Base-by-base conservation (phyloP, 164 flowering plant genomes). In the Tinospora cordifolia region DNA sequence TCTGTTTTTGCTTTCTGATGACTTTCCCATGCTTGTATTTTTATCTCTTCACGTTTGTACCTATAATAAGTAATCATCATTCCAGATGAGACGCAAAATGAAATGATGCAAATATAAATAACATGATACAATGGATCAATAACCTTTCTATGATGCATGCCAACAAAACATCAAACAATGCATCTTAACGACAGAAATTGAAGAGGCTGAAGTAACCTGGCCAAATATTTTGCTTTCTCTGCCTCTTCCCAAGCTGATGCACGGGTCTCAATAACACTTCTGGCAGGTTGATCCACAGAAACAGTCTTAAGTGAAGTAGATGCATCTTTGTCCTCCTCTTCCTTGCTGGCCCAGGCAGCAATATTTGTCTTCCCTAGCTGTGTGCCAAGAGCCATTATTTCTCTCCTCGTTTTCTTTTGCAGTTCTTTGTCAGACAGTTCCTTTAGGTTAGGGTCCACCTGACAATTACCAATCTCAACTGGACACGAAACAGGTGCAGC, bases 181-280 rank as follows among this genome's bases (percentile, higher is more conserved):
- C n/a, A n/a, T n/a, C n/a, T n/a, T n/a, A n/a, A n/a, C n/a, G n/a
- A n/a, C n/a, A n/a, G n/a, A n/a, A n/a, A n/a, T n/a, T n/a, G n/a
- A n/a, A n/a, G n/a, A 41, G 62, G 44, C 10, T 68, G 63, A 69
- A 62, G n/a, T 71, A 70, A 92, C 96, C 94, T 92, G 71, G 98
- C 94, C 76, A 76, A 78, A 70, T 85, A 87, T 78, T 90, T 92
- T 76, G 96, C 85, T 78, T 85, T 88, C 79, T 92, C 98, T 26
- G 94, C 94, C 62, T 89, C 98, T 78, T 90, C 98, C 98, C 98
- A 92, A 65, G 94, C 88, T 25, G 84, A 75, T 69, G 98, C 98
- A 67, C 94, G 88, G 34, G 84, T 78, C 79, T 88, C 93, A 71
- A 84, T 76, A 60, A 77, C 85, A 83, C 79, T 83, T 73, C 81